Evolutionary conservation across 768 basidiomycete genomes (phyloP).

Genomic region (Leccinellum luteum): DNA sequence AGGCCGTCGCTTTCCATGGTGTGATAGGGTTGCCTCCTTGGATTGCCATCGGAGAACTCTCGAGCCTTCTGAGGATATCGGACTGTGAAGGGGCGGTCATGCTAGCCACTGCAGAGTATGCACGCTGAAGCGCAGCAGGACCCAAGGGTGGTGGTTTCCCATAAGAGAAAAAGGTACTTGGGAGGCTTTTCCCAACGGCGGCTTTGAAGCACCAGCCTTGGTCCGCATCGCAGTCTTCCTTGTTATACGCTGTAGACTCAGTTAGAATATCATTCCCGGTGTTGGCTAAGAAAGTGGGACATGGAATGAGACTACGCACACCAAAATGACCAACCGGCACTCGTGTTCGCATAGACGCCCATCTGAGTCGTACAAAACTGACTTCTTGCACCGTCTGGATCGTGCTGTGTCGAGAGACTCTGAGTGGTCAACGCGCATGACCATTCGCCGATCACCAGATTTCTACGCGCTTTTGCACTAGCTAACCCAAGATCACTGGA

Average conservation of each 20-base stretch:
- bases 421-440: conserved; percentile 47
- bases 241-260: conserved; percentile 48
- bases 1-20: conserved; percentile 6
- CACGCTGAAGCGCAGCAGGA: conserved; percentile 20
- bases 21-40: not conserved
- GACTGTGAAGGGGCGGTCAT: conserved; percentile 15
- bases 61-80: conserved; percentile 11
- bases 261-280: not conserved
- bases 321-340: conserved; percentile 72
- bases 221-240: conserved; percentile 57
- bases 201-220: conserved; percentile 69
- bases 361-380: conserved; percentile 60
- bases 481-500: conserved; percentile 17
- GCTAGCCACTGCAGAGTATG: conserved; percentile 11
- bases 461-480: conserved; percentile 34
- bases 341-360: conserved; percentile 51
- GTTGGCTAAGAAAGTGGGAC: not conserved
- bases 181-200: conserved; percentile 56
- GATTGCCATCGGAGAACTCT: not conserved
- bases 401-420: conserved; percentile 47
- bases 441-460: conserved; percentile 51
- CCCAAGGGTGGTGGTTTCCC: conserved; percentile 27
- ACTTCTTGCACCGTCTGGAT: conserved; percentile 43
- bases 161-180: conserved; percentile 57
- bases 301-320: conserved; percentile 36